These are phyloP conservation scores for Emmonsiellopsis sp. DNA, from an alignment of 2,329 filamentous ascomycete species.

Conservation along the genomic window DNA sequence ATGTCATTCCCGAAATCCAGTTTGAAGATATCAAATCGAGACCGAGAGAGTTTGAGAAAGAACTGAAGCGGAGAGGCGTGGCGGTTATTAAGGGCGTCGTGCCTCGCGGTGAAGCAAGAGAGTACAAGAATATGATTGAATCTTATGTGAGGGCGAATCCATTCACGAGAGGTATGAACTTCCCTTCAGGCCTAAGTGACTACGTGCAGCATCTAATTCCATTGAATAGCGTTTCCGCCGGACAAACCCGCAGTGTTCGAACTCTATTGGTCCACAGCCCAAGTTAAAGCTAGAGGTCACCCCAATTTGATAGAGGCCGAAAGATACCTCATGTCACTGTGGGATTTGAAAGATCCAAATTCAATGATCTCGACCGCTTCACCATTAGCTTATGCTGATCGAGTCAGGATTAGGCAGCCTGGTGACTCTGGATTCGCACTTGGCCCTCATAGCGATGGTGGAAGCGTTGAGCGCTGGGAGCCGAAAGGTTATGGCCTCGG, in stretches of 20 bases:
- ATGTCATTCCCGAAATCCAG: neutral
- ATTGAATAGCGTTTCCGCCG: constrained; percentile 49
- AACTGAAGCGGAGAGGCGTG: constrained; percentile 49
- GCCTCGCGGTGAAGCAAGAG: constrained; percentile 52
- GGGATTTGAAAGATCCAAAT: constrained; percentile 39
- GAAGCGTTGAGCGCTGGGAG: constrained; percentile 69
- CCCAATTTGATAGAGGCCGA: constrained; percentile 55
- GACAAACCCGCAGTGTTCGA: constrained; percentile 64
- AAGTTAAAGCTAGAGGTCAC: constrained; percentile 59
- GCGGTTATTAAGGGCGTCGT: constrained; percentile 59
- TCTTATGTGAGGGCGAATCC: constrained; percentile 45
- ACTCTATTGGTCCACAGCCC: constrained; percentile 64
- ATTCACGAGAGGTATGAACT: neutral
- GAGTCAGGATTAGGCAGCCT: constrained; percentile 61
- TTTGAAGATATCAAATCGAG: neutral
- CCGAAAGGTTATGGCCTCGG: constrained; percentile 52
- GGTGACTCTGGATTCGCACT: constrained; percentile 63
- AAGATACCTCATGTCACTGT: constrained; percentile 53
- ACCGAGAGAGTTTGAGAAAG: constrained; percentile 16
- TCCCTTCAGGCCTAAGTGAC: no score
- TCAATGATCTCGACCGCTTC: constrained; percentile 43
- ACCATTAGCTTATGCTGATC: constrained; percentile 61
- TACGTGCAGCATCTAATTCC: no score
- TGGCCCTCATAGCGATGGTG: constrained; percentile 65
- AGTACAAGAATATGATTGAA: constrained; percentile 56